Evolutionary conservation across 352 stramenopile species (phyloP).

Genomic region (Pythium insidiosum): DNA sequence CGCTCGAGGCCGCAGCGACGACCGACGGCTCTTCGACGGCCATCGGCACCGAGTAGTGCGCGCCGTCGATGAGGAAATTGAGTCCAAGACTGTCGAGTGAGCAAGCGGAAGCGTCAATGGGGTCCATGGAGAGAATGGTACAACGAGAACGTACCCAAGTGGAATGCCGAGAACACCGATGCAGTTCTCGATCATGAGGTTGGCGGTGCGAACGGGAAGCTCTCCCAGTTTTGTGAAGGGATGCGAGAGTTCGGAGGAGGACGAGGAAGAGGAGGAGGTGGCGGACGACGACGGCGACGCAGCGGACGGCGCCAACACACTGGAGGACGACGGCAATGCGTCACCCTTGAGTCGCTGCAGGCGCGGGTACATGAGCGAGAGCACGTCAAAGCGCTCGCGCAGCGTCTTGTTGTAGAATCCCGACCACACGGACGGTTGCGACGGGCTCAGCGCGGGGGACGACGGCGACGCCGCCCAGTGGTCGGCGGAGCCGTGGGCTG

Average conservation of each 20-base stretch:
- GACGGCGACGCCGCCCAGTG: too few species aligned
- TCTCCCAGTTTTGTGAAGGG: constrained; percentile 48
- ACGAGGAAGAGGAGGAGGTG: too few species aligned
- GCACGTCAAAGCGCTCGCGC: constrained; percentile 71
- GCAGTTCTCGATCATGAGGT: constrained; percentile 89
- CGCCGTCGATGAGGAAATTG: constrained; percentile 84
- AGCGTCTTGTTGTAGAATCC: constrained; percentile 88
- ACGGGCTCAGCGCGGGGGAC: too few species aligned
- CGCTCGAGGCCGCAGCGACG: constrained; percentile 74
- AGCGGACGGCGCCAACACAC: too few species aligned
- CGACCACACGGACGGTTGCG: constrained; percentile 78
- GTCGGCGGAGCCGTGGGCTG: constrained; percentile 22
- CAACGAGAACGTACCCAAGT: too few species aligned
- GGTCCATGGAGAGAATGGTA: too few species aligned
- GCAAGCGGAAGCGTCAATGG: too few species aligned
- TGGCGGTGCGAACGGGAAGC: constrained; percentile 66
- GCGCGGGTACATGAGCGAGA: constrained; percentile 78
- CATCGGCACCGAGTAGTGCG: constrained; percentile 73
- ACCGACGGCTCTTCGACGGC: constrained; percentile 82
- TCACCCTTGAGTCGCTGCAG: constrained; percentile 36
- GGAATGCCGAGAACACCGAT: constrained; percentile 81
- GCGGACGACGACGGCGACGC: too few species aligned
- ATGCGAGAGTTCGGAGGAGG: too few species aligned
- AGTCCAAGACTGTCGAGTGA: too few species aligned
- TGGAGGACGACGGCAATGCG: too few species aligned